Evolutionary conservation across 257 asterid genomes (phyloP), one percentile per base, ranked within the genome.

Genomic region (Plantago elongata): DNA sequence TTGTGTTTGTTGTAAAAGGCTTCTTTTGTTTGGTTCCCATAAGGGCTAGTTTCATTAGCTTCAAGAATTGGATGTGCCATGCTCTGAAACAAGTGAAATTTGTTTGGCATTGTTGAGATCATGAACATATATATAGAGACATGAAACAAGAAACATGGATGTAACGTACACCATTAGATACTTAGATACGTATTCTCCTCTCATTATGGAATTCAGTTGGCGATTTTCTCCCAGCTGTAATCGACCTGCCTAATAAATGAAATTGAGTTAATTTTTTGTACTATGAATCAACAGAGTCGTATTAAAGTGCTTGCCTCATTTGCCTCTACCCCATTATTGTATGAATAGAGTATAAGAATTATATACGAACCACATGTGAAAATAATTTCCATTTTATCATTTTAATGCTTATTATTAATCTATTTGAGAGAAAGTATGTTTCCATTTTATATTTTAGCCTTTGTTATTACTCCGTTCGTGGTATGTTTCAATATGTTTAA

Each of bases 11-110:
- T 62, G 95, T 81, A 79, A 49, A 90, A 90, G 47, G 84, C 83
- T 6, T 77, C 78, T 60, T 74, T 77, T 38, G 84, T 62, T 42
- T 75, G 73, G 74, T 69, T 61, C n/a, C 97, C 97, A 17, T 90
- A 87, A 11, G 97, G 96, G 79, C 95, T 83, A 17, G 57, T 70
- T 69, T 83, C 86, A 65, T 81, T 83, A 3, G 97, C 90, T 71
- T 85, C 80, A 64, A 73, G 83, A 60, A 90, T 83, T 48, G 97
- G 97, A 68, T 87, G 96, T 63, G 67, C 58, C 67, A 62, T 62
- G 7, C 34, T 50, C 27, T 9, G 4, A 13, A 9, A 10, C 57
- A 51, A 51, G 57, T 51, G 57, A 51, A 18, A 51, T 18, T 9
- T 51, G 57, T 51, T 51, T 51, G 38, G 11, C 29, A 15, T 5